phyloP scores from a whole-genome alignment of 1,284 basidiomycete species.

The Pseudozyma flocculosa region DNA sequence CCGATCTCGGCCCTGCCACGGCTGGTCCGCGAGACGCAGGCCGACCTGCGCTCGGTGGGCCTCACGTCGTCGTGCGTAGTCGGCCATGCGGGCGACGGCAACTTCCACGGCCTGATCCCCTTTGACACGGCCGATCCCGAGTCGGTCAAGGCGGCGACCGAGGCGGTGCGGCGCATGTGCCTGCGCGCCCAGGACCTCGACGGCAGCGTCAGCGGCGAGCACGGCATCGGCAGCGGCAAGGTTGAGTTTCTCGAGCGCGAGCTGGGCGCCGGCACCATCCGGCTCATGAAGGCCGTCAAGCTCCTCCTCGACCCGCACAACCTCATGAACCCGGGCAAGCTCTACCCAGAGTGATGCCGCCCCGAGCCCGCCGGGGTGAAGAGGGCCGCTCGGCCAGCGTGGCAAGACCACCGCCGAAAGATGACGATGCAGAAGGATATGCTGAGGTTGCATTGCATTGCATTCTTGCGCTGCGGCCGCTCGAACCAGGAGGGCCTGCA shows the following conservation, averaged over 20 bases:
- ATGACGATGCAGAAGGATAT: no score
- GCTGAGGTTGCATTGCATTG: no score
- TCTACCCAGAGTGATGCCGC: conserved; percentile 13
- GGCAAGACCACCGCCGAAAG: no score
- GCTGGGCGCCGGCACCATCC: conserved; percentile 36
- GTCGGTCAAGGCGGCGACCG: conserved; percentile 55
- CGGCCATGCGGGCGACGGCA: conserved; percentile 83
- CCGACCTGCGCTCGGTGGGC: conserved; percentile 21
- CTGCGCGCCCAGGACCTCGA: conserved; percentile 61
- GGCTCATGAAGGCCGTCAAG: conserved; percentile 45
- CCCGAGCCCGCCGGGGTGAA: no score
- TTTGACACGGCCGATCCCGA: conserved; percentile 26
- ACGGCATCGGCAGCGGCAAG: conserved; percentile 49
- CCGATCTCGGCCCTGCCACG: conserved; percentile 76
- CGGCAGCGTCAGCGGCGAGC: conserved; percentile 61
- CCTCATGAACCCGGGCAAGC: conserved; percentile 49
- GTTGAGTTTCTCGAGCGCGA: conserved; percentile 41
- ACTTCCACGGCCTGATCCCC: conserved; percentile 57
- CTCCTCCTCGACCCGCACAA: conserved; percentile 40
- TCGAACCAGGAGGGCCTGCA: no score
- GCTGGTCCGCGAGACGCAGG: conserved; percentile 62
- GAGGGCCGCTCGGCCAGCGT: no score
- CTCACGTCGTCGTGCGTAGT: conserved; percentile 63
- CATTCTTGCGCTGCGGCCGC: no score
- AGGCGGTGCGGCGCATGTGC: conserved; percentile 61